phyloP scores from a whole-genome alignment of 768 basidiomycete species.

The Boletus fagicola region DNA sequence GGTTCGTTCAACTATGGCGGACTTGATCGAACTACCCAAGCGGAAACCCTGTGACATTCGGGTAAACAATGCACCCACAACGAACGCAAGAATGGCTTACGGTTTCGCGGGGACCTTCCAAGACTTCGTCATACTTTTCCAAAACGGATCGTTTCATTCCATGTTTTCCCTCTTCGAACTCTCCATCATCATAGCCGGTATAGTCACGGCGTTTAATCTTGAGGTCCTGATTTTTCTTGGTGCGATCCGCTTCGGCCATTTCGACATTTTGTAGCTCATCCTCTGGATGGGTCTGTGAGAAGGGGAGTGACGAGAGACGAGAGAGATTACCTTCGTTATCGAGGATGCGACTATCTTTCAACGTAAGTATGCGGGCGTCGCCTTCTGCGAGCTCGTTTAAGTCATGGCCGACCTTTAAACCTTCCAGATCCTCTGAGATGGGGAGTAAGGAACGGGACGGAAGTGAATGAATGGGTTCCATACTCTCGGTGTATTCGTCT shows the following conservation, averaged over 20 bases:
- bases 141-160: constrained; percentile 84
- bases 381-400: constrained; percentile 91
- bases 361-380: constrained; percentile 90
- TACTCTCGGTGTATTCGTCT: constrained; percentile 85
- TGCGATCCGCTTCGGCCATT: constrained; percentile 84
- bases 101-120: constrained; percentile 70
- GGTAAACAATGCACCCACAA: not conserved
- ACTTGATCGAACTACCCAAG: constrained; percentile 61
- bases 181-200: constrained; percentile 95
- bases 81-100: constrained; percentile 40
- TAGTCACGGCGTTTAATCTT: constrained; percentile 90
- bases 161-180: constrained; percentile 71
- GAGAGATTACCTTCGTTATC: constrained; percentile 78
- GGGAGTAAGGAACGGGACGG: constrained; percentile 1
- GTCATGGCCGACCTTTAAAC: constrained; percentile 95
- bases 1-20: constrained; percentile 36
- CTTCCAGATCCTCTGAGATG: constrained; percentile 76
- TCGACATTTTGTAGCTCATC: constrained; percentile 97
- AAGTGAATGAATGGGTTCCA: constrained; percentile 27
- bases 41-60: constrained; percentile 69
- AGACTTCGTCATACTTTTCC: constrained; percentile 90
- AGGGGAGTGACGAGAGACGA: not conserved
- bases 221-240: constrained; percentile 73
- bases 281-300: constrained; percentile 50
- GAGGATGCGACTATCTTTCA: constrained; percentile 94